Evolutionary conservation across 768 basidiomycete genomes (phyloP), one percentile per base, ranked within the genome.

Genomic region (Clitopilus hobsonii): DNA sequence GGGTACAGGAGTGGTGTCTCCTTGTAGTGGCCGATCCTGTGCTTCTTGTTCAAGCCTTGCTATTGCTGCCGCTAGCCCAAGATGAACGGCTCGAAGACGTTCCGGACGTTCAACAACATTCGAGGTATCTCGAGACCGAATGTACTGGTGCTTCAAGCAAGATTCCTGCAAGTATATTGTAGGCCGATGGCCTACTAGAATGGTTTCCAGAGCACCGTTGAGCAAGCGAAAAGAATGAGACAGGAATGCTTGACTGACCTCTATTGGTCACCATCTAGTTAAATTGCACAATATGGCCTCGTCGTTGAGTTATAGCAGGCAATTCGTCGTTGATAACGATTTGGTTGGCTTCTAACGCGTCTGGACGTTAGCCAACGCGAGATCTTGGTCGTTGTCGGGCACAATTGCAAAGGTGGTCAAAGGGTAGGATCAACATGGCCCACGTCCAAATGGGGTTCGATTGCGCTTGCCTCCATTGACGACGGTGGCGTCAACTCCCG

Each of bases 51-150:
- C 88, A 3, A 94, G 70, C 49, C 88, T 81, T 6, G 93, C 81
- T 18, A 91, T 76, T 0, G 88, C 91, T 6, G 89, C 88, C 2
- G 93, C 80, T 6, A 97, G 76, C 1, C 95, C 96, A 4, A 90
- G 63, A 60, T 86, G 84, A 50, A 98, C 83, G 0, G 94, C 94
- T 49, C 87, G 82, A 24, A 98, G 73, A 22, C 96, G 84, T 66
- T 97, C 91, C 0, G 95, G 95, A 8, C 92, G 80, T 66, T 98
- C 96, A n/a, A 95, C 83, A 52, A 97, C 86, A 45, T 76, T 74
- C 1, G 89, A 91, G 0, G 76, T 74, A 61, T 92, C 87, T 50
- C 81, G 77, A 14, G 85, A 84, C 14, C 94, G 86, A 53, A 94
- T 91, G 63, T 85, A 96, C 49, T 74, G 79, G 64, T 93, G 91